These are phyloP conservation scores for Cudoniella acicularis DNA, from an alignment of 495 filamentous ascomycete genomes.

Conservation along the genomic window DNA sequence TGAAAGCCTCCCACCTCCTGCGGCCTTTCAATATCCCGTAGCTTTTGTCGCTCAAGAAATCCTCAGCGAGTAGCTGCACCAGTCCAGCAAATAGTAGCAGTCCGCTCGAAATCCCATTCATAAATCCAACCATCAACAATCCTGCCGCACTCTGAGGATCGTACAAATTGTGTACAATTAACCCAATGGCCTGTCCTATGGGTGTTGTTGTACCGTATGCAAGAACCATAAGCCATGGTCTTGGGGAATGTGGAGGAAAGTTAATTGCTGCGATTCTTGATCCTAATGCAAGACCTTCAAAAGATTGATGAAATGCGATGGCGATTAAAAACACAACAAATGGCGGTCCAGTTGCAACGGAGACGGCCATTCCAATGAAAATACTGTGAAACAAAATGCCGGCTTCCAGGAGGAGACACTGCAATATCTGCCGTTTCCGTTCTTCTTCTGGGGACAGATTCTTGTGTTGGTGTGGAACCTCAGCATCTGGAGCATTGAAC, in stretches of 20 bases:
- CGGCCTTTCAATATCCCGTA: constrained; percentile 69
- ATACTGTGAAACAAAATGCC: constrained; percentile 85
- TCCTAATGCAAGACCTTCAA: constrained; percentile 72
- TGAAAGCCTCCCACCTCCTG: constrained; percentile 69
- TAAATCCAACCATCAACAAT: constrained; percentile 84
- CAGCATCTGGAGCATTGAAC: constrained; percentile 3
- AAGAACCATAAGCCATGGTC: constrained; percentile 92
- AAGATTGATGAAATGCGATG: constrained; percentile 76
- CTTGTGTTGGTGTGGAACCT: not conserved
- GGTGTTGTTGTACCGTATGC: constrained; percentile 92
- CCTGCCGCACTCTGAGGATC: constrained; percentile 79
- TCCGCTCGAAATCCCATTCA: constrained; percentile 86
- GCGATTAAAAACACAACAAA: constrained; percentile 79
- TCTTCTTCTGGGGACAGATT: constrained; percentile 36
- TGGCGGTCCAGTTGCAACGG: constrained; percentile 71
- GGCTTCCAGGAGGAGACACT: constrained; percentile 76
- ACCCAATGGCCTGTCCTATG: constrained; percentile 82
- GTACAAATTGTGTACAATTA: constrained; percentile 78
- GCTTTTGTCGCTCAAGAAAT: constrained; percentile 87
- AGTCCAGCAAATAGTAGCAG: constrained; percentile 86
- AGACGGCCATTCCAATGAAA: constrained; percentile 87
- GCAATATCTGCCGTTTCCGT: constrained; percentile 62
- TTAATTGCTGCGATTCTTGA: constrained; percentile 66
- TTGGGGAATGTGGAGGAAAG: constrained; percentile 49
- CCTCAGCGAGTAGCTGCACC: constrained; percentile 88